Conservation (phyloP, 768 basidiomycete species). For the Suillus subaureus region DNA sequence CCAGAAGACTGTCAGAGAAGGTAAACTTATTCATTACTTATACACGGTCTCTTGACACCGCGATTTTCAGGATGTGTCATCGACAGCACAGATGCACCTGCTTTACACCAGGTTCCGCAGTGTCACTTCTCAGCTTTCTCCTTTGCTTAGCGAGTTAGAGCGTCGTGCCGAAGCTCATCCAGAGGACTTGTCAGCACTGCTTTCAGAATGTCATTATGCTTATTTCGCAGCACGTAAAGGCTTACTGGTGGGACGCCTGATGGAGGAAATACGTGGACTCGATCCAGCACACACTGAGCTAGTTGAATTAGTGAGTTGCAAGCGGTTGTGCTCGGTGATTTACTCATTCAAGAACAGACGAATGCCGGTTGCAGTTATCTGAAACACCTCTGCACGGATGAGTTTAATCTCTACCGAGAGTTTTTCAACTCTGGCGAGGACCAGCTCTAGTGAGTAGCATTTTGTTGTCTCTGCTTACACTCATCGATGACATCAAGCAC, state of each 20-base stretch:
- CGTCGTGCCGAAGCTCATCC: slow-evolving; percentile 74
- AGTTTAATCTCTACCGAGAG: slow-evolving; percentile 81
- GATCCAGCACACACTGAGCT: slow-evolving; percentile 81
- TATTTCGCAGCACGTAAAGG: slow-evolving; percentile 77
- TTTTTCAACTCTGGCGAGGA: slow-evolving; percentile 90
- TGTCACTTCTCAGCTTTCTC: slow-evolving; percentile 69
- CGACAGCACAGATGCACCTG: slow-evolving; percentile 80
- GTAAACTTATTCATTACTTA: slow-evolving; percentile 35
- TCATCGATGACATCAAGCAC: slow-evolving; percentile 48
- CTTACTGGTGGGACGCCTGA: slow-evolving; percentile 72
- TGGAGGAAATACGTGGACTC: slow-evolving; percentile 80
- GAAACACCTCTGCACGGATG: slow-evolving; percentile 88
- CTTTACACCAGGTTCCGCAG: slow-evolving; percentile 87
- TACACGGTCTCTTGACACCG: slow-evolving; percentile 2
- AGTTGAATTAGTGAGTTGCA: slow-evolving; percentile 72
- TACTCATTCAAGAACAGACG: slow-evolving; percentile 52
- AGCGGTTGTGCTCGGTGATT: background rate
- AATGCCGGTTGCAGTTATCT: slow-evolving; percentile 90
- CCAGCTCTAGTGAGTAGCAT: slow-evolving; percentile 59
- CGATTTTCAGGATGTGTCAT: slow-evolving; percentile 64
- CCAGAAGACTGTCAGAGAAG: slow-evolving; percentile 74
- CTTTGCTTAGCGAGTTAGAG: slow-evolving; percentile 85
- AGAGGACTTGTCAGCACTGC: slow-evolving; percentile 78
- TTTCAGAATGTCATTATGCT: slow-evolving; percentile 85
- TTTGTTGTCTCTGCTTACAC: background rate